Evolutionary conservation across 345 rosid genomes (phyloP).

Genomic region (Hirschfeldia incana): DNA sequence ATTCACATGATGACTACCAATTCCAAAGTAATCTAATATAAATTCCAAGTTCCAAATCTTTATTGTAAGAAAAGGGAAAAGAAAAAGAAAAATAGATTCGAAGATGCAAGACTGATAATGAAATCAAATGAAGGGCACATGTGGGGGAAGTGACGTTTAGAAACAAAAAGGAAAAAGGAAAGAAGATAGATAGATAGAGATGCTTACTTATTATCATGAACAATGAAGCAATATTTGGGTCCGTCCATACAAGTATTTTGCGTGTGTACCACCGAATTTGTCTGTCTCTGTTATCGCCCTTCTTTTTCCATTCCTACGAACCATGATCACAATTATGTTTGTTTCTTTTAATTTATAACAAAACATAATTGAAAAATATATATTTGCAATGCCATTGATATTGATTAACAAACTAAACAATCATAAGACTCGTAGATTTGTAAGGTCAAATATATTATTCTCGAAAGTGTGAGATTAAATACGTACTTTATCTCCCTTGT

Average conservation of each 20-base stretch:
- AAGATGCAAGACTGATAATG: constrained; percentile 40
- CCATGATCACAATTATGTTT: constrained; percentile 10
- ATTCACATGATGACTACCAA: not conserved
- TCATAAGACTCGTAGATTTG: constrained; percentile 10
- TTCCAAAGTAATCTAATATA: not conserved
- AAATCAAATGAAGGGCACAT: constrained; percentile 29
- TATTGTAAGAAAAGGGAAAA: not conserved
- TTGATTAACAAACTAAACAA: not conserved
- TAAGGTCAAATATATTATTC: constrained; percentile 38
- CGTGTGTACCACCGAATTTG: constrained; percentile 42
- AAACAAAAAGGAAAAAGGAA: constrained; percentile 23
- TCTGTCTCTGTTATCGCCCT: constrained; percentile 34
- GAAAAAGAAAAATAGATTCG: constrained; percentile 29
- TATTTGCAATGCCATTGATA: not conserved
- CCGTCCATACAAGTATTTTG: constrained; percentile 38
- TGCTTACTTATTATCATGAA: constrained; percentile 33
- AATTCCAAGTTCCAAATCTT: not conserved
- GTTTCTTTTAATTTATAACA: not conserved
- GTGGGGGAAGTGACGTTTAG: constrained; percentile 42
- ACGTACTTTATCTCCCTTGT: constrained; percentile 18
- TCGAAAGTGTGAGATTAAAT: constrained; percentile 26
- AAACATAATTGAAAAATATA: not conserved
- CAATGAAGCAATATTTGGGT: constrained; percentile 33
- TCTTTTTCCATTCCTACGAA: constrained; percentile 14
- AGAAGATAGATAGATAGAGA: constrained; percentile 34